Conservation (phyloP, 2,329 filamentous ascomycete genomes). For the Cercospora beticola region DNA sequence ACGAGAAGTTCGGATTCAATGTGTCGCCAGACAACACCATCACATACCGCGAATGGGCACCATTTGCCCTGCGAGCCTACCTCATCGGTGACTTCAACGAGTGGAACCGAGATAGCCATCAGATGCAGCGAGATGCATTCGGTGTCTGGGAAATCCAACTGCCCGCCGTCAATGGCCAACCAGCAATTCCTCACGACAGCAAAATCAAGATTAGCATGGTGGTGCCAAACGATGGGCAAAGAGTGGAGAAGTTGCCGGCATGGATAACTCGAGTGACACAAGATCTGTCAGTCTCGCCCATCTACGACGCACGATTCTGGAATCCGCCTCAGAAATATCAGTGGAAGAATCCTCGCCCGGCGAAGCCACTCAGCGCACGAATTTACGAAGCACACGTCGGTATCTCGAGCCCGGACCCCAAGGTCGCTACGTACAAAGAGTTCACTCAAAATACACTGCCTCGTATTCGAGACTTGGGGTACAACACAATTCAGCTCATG, state of each 20-base stretch:
- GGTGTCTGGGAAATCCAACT: slow-evolving; percentile 84
- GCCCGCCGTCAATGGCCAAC: slow-evolving; percentile 71
- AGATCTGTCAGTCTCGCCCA: slow-evolving; percentile 81
- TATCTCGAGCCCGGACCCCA: slow-evolving; percentile 87
- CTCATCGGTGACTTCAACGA: slow-evolving; percentile 94
- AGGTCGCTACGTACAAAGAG: slow-evolving; percentile 93
- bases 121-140: slow-evolving; percentile 82
- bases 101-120: slow-evolving; percentile 80
- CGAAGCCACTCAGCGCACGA: slow-evolving; percentile 79
- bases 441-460: slow-evolving; percentile 92
- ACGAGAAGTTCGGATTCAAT: slow-evolving; percentile 82
- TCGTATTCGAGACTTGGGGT: slow-evolving; percentile 83
- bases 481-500: slow-evolving; percentile 98
- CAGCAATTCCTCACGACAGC: slow-evolving; percentile 85
- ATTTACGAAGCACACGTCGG: slow-evolving; percentile 99
- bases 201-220: slow-evolving; percentile 92
- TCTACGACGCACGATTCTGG: slow-evolving; percentile 96
- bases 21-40: slow-evolving; percentile 81
- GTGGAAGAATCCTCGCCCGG: slow-evolving; percentile 79
- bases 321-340: slow-evolving; percentile 85
- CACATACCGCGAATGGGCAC: slow-evolving; percentile 92
- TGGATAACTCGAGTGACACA: slow-evolving; percentile 99
- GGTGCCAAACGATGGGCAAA: slow-evolving; percentile 69
- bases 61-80: slow-evolving; percentile 79
- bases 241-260: slow-evolving; percentile 83